Conservation (phyloP, 306 rosid species). For the Rubus parviflorus region DNA sequence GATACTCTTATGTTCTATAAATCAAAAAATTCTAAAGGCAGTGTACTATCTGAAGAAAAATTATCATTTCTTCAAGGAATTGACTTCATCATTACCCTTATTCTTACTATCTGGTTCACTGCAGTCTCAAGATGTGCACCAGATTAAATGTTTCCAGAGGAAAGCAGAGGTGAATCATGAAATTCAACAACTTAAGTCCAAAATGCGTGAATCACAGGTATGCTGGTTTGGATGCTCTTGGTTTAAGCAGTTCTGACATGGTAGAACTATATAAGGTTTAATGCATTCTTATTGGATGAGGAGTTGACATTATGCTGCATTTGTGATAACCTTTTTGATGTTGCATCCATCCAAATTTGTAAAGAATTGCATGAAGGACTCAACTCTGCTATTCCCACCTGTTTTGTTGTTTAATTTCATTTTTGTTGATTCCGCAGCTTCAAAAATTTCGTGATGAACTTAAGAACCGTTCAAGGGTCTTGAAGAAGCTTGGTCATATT, state of each 20-base stretch:
- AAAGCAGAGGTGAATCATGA: constrained; percentile 96
- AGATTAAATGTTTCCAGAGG: constrained; percentile 84
- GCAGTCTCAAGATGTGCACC: constrained; percentile 80
- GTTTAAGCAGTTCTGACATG: constrained; percentile 14
- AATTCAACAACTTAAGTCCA: constrained; percentile 83
- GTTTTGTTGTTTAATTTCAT: constrained; percentile 5
- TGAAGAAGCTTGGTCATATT: constrained; percentile 96
- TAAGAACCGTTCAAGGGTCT: constrained; percentile 85
- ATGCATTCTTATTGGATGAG: constrained; percentile 13
- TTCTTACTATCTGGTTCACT: constrained; percentile 10
- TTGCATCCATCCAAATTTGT: not conserved
- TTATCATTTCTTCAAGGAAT: constrained; percentile 21
- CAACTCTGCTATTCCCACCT: not conserved
- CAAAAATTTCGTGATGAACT: constrained; percentile 94
- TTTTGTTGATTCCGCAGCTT: constrained; percentile 47
- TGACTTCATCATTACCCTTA: constrained; percentile 19
- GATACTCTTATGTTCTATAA: not conserved
- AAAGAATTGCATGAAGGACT: not conserved
- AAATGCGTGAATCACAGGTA: constrained; percentile 99
- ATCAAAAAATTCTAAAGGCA: constrained; percentile 17
- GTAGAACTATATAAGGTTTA: not conserved
- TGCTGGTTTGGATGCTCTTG: constrained; percentile 19
- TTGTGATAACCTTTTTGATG: not conserved
- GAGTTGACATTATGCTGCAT: not conserved
- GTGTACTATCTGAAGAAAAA: constrained; percentile 5